Base-by-base conservation (phyloP, 306 rosid genomes). In the Abrus precatorius region DNA sequence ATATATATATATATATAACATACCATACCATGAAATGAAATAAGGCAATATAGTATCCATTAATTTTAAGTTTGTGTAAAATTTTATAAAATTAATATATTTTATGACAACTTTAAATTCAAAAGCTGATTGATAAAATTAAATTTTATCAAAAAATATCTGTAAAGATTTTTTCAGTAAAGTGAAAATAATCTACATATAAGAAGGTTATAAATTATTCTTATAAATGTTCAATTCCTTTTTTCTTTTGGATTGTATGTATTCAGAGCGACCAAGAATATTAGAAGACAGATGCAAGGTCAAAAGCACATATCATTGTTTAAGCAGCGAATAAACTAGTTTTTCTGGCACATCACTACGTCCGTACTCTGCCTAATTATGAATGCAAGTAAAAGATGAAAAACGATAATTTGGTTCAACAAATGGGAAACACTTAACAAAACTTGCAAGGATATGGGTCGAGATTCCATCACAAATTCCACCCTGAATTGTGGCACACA, bases 401-500 rank as follows among this genome's bases (percentile, higher is more conserved):
- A 78, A 69, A 68, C 28, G 7, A 65, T 49, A 64, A 5, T 48
- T 64, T 34, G 64, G 74, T 12, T 38, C 32, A 12, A 50, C 30
- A 63, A 40, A 77, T 27, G 32, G 34, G 29, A 50, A 47, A 76
- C 48, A 38, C 40, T 10, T 11, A 27, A 32, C 0, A 5, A 43
- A 55, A 55, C 52, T 55, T 57, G 78, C 69, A 74, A 57, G 69
- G 11, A 6, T 6, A 5, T 1, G 28, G 9, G 5, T 13, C 7
- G 71, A 65, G 32, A 29, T 2, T 60, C 74, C 30, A 4, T 57
- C 55, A 13, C 3, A 49, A 64, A 48, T 67, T 61, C 70, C 68
- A 65, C 76, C 77, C 69, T 62, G 69, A 67, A 74, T 64, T 64
- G 56, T 75, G 78, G 82, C 80, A 76, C 13, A 74, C 4, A 56